Base-by-base conservation (phyloP, 257 asterid genomes). In the Striga asiatica region DNA sequence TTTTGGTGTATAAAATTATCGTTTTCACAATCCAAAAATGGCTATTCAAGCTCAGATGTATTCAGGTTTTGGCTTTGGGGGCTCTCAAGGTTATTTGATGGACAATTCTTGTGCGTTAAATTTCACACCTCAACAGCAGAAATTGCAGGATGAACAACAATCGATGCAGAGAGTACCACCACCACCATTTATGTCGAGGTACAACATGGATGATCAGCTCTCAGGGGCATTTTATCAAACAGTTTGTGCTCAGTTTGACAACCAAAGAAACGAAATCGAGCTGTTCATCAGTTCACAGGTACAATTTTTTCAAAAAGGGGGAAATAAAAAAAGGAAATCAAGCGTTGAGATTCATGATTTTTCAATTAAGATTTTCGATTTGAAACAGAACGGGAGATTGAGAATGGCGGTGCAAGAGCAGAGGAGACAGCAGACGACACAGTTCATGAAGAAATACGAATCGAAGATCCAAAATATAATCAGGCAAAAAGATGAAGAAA, bases 331-430 rank as follows among this genome's bases (percentile, higher is more conserved):
- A n/a, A n/a, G n/a, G n/a, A n/a, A n/a, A n/a, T n/a, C n/a, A n/a
- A n/a, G n/a, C n/a, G n/a, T n/a, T n/a, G n/a, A n/a, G n/a, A n/a
- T n/a, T n/a, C n/a, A n/a, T n/a, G n/a, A n/a, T n/a, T n/a, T n/a
- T n/a, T n/a, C n/a, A n/a, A n/a, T n/a, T n/a, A n/a, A n/a, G n/a
- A n/a, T n/a, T n/a, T n/a, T n/a, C n/a, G n/a, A n/a, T n/a, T n/a
- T n/a, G n/a, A n/a, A n/a, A n/a, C 86, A 89, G 97, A 83, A 61
- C 17, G 96, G 86, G 60, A 66, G 78, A 43, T 52, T 83, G 71
- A 76, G 88, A 55, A 46, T 61, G 71, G 67, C 70, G 0, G 14
- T 89, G 11, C 81, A 74, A 37, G 94, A 78, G 32, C 83, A 89
- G 22, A 58, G 78, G 8, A 79, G 51, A 42, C 83, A 67, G 12